Base-by-base conservation (phyloP, 1,139 yeast species). In the Yamadazyma pseudoaaseri region DNA sequence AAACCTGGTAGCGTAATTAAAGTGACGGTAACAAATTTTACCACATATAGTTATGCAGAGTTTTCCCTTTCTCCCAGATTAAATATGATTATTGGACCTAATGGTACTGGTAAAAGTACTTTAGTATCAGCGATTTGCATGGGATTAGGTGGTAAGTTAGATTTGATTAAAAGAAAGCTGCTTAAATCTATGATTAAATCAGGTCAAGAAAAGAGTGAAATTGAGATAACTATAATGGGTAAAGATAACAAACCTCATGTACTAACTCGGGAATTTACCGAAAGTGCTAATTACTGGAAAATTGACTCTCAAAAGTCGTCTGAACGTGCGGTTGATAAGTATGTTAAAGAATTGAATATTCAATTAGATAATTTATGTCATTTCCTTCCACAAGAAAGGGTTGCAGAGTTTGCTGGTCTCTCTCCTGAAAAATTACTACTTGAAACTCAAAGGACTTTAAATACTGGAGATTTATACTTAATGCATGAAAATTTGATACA, bases 31-130 rank as follows among this genome's bases (percentile, higher is more conserved):
- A 61, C 60, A 40, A 86, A 90, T 57, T 90, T 90, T 64, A 89
- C 94, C 49, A 87, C 96, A 1, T 90, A 90, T 53, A 62, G 80
- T 3, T 65, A 76, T 37, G 85, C 92, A 0, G 92, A 85, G 53
- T 90, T 87, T 56, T 67, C 70, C 28, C 70, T 90, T 33, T 86
- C 95, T 0, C 97, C 97, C 0, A 72, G 82, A 3, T 67, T 94
- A 53, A 94, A 94, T 55, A 79, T 94, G 86, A 85, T 94, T 38
- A 85, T 92, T 36, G 98, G 97, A 0, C 97, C 98, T 5, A 94
- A 94, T 54, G 99, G 99, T 25, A 80, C 96, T 0, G 99, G 99
- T 5, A 94, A 94, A 54, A 81, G 94, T 31, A 87, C 98, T 0
- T 76, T 92, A 47, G 96, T 92, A 5, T 87, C 97, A 39, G 97